A percentile compares a stretch with the other conserved stretches of the same genome.
phyloP scores from a whole-genome alignment of 208 protist species.

The Leishmania gerbilli region DNA sequence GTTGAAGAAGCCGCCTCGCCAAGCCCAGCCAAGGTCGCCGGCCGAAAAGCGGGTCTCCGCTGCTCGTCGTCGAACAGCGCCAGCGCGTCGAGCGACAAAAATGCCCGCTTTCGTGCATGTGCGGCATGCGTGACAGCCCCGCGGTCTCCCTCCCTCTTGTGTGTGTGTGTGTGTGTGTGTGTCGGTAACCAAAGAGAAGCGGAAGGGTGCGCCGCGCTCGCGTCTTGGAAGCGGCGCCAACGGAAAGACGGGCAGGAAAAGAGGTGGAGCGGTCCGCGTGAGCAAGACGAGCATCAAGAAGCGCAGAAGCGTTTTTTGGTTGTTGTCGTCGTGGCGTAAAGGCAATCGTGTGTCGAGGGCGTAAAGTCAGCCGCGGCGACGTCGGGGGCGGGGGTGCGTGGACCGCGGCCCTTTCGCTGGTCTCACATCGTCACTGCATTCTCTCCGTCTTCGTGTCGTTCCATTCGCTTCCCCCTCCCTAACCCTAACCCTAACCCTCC shows the following conservation, averaged over 20 bases:
- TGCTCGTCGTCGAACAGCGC: neutral
- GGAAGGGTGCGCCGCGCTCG: neutral
- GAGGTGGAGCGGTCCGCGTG: neutral
- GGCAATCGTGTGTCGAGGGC: neutral
- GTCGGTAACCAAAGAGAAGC: neutral
- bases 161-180: neutral
- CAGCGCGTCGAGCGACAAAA: neutral
- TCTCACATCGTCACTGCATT: neutral
- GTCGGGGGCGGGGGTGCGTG: neutral
- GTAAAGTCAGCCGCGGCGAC: neutral
- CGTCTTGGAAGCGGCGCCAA: neutral
- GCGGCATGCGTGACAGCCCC: neutral
- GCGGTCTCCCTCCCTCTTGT: neutral
- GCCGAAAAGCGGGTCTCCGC: neutral
- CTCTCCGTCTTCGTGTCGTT: neutral
- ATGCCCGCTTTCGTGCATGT: neutral
- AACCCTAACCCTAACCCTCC: neutral
- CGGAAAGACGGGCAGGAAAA: neutral
- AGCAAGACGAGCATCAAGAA: neutral
- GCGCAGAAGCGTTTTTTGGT: neutral
- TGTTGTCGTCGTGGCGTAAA: neutral
- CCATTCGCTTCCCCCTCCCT: neutral
- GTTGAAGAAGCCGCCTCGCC: neutral
- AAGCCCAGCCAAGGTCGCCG: neutral
- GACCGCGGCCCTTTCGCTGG: neutral